These are phyloP conservation scores for Talaromyces funiculosus DNA, from an alignment of 2,329 filamentous ascomycete genomes.

Conservation along the genomic window DNA sequence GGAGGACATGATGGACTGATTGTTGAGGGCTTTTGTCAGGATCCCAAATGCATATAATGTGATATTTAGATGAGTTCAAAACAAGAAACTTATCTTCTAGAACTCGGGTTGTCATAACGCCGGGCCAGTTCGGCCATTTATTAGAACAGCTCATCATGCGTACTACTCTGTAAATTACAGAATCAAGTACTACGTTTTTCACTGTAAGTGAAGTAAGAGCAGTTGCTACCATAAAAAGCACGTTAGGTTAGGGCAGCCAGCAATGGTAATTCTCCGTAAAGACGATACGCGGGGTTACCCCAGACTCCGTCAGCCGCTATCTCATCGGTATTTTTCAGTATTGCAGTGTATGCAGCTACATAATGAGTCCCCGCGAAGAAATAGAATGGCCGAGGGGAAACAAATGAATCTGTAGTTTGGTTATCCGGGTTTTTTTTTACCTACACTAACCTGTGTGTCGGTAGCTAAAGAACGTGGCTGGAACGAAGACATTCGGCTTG, in stretches of 20 bases:
- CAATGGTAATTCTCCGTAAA: not conserved
- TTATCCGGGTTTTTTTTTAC: too few species aligned
- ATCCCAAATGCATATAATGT: not conserved
- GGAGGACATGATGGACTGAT: not conserved
- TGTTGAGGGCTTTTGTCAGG: not conserved
- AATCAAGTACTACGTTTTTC: not conserved
- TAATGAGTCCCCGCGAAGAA: not conserved
- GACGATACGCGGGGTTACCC: not conserved
- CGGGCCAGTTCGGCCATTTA: not conserved
- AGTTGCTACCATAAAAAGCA: not conserved
- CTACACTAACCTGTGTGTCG: not conserved
- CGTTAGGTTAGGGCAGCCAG: not conserved
- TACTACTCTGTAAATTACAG: not conserved
- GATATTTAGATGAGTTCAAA: too few species aligned
- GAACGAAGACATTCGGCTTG: not conserved
- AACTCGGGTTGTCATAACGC: not conserved
- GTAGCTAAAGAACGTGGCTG: not conserved
- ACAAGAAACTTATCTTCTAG: too few species aligned
- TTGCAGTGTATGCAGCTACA: not conserved
- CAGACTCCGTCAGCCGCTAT: not conserved
- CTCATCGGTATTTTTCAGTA: not conserved
- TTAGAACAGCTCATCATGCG: not conserved
- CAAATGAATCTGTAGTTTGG: too few species aligned
- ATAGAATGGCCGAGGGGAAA: not conserved
- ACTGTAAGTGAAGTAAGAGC: too few species aligned